Base-by-base conservation (phyloP, 2,329 filamentous ascomycete species). In the Xylaria sp. region DNA sequence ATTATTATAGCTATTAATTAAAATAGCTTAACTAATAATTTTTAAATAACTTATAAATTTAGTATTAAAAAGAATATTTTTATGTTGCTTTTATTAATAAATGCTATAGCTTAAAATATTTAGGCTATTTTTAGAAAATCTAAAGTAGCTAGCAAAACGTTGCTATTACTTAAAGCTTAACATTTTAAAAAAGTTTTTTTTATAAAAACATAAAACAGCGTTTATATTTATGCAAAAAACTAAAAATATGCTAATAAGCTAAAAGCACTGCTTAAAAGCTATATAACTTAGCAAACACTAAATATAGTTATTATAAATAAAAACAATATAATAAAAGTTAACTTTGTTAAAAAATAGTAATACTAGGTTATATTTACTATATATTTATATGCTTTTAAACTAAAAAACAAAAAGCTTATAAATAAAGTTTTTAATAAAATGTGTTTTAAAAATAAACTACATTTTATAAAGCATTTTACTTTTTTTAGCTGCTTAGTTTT, bases 291-390 rank as follows among this genome's bases (percentile, higher is more conserved):
- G 22, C 36, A 20, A 31, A 31, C 9, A 6, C 31, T 45, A 33
- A 13, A n/a, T 13, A 56, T 56, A 31, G 33, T 56, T n/a, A 31
- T 31, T 20, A 56, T 56, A 22, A 3, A 31, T n/a, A 45, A 56
- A 45, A 13, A 44, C 7, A 33, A 56, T 10, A 56, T 56, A 45
- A 56, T 56, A 33, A 1, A 31, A 5, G 17, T 56, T 20, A 22
- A 56, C 7, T n/a, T 56, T 31, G 20, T 45, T 45, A 45, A n/a
- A n/a, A n/a, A n/a, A n/a, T n/a, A n/a, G n/a, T n/a, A n/a, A n/a
- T n/a, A n/a, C n/a, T n/a, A n/a, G n/a, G n/a, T n/a, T n/a, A n/a
- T n/a, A n/a, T n/a, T n/a, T n/a, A n/a, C n/a, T n/a, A n/a, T n/a
- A n/a, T n/a, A n/a, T n/a, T n/a, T n/a, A n/a, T n/a, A n/a, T n/a